Conservation (phyloP, 1,284 basidiomycete genomes). For the Leccinum fuscescens region DNA sequence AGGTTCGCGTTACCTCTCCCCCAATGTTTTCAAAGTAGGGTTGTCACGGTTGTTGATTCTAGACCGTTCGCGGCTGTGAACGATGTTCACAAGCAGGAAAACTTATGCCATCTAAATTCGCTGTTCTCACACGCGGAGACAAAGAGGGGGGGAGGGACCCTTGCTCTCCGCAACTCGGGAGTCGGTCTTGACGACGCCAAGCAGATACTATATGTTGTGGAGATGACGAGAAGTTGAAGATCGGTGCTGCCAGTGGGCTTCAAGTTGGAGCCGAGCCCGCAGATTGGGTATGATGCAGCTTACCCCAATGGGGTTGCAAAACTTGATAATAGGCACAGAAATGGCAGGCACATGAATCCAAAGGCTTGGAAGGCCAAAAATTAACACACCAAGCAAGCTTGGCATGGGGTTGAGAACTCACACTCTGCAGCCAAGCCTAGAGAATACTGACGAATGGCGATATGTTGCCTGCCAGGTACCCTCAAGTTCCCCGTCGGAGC, state of each 20-base stretch:
- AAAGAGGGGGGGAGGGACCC: background rate
- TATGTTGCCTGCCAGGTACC: background rate
- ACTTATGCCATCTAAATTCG: background rate
- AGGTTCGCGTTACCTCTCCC: background rate
- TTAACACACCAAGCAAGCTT: constrained; percentile 1
- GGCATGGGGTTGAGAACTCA: constrained; percentile 1
- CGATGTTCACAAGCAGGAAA: background rate
- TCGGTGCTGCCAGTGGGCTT: background rate
- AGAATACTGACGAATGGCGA: constrained; percentile 2
- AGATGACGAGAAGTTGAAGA: background rate
- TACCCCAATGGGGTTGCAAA: background rate
- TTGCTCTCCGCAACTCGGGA: background rate
- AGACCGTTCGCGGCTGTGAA: background rate
- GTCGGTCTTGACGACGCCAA: constrained; percentile 4
- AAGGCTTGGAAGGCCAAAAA: constrained; percentile 10
- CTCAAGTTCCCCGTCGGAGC: constrained; percentile 5
- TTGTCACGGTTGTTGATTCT: background rate
- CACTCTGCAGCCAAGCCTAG: background rate
- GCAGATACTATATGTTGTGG: background rate
- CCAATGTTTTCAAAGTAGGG: background rate
- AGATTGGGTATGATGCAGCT: background rate
- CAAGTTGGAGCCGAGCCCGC: background rate
- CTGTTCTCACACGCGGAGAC: background rate
- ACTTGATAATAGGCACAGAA: constrained; percentile 3
- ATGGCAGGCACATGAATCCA: background rate